These are phyloP conservation scores for Schizophyllum commune DNA, from an alignment of 1,284 basidiomycete species.

Conservation along the genomic window DNA sequence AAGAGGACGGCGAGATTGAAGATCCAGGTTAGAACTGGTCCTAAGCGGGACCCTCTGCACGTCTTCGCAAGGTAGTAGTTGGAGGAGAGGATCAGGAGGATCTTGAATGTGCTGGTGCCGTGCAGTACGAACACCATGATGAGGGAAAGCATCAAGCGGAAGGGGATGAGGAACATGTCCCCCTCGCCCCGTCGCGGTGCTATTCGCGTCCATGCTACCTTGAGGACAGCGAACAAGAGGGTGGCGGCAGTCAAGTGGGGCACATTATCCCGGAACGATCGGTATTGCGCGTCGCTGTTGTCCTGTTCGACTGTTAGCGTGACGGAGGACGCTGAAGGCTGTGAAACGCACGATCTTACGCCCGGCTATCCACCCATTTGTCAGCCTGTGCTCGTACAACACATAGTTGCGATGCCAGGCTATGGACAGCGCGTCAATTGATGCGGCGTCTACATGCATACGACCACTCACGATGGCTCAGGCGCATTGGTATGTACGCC, in stretches of 20 bases:
- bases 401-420: conserved; percentile 71
- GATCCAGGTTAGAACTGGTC: conserved; percentile 57
- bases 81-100: conserved; percentile 57
- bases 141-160: conserved; percentile 57
- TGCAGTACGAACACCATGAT: conserved; percentile 76
- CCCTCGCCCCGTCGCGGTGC: conserved; percentile 17
- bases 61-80: conserved; percentile 68
- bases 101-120: conserved; percentile 79
- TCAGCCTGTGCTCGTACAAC: conserved; percentile 53
- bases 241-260: conserved; percentile 51
- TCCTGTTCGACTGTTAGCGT: conserved; percentile 45
- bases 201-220: conserved; percentile 34
- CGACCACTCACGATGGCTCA: conserved; percentile 63
- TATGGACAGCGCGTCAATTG: conserved; percentile 21
- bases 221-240: conserved; percentile 36
- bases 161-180: conserved; percentile 38
- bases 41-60: conserved; percentile 33
- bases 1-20: conserved; percentile 78
- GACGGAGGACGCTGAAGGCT: neutral
- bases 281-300: conserved; percentile 82
- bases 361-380: conserved; percentile 62
- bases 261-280: conserved; percentile 72
- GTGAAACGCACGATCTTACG: conserved; percentile 42
- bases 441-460: conserved; percentile 1
- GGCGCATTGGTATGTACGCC: conserved; percentile 70